Evolutionary conservation across 176 grass and related monocot genomes (phyloP).

Genomic region (Carex pumila): DNA sequence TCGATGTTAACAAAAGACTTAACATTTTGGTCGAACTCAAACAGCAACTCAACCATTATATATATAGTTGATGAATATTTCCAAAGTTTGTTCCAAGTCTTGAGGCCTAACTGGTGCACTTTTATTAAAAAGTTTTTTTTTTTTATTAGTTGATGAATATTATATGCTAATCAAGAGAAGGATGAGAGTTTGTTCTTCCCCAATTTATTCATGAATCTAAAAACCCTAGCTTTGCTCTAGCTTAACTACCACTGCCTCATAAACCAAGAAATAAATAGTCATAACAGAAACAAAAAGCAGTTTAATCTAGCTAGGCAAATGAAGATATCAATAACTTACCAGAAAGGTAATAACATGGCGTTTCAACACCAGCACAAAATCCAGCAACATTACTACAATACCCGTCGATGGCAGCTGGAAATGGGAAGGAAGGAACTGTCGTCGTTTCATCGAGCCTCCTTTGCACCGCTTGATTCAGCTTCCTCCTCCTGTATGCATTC

Average conservation of each 20-base stretch:
- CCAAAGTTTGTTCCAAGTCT: neutral
- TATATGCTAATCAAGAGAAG: neutral
- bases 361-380: conserved; percentile 1
- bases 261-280: neutral
- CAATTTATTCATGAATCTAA: neutral
- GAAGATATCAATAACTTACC: conserved; percentile 7
- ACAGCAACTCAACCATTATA: neutral
- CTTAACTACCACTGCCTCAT: neutral
- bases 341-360: conserved; percentile 10
- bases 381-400: neutral
- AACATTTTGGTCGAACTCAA: neutral
- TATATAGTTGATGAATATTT: too few species aligned
- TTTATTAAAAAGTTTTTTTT: neutral
- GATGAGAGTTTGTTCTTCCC: neutral
- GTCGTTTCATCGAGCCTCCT: conserved; percentile 39
- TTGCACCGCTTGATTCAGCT: conserved; percentile 64
- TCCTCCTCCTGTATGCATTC: conserved; percentile 63
- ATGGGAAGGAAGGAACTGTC: neutral
- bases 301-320: neutral
- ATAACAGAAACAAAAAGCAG: neutral
- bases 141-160: neutral
- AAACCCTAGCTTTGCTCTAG: neutral
- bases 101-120: neutral
- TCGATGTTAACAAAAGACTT: neutral
- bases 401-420: neutral